Conservation (phyloP, 2,329 filamentous ascomycete genomes). For the Lasiodiplodia sp. region DNA sequence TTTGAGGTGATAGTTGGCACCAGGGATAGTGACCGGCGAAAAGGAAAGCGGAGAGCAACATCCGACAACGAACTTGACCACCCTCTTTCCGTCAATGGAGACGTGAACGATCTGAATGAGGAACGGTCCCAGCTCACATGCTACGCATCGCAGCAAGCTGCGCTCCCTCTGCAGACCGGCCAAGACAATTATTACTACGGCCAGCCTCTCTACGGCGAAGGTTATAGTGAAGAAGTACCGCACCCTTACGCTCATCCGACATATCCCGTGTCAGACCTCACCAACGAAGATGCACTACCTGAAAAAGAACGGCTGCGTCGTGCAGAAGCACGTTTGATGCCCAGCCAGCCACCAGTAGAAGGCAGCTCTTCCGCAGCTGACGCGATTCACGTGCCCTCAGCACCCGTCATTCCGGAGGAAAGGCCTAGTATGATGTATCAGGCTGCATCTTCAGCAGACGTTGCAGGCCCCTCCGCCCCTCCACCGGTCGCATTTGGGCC, state of each 20-base stretch:
- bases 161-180: constrained; percentile 4
- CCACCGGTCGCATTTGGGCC: neutral
- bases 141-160: neutral
- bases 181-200: constrained; percentile 39
- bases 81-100: constrained; percentile 3
- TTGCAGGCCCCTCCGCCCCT: constrained; percentile 17
- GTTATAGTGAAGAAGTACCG: constrained; percentile 29
- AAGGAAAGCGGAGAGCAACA: constrained; percentile 53
- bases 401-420: constrained; percentile 37
- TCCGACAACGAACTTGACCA: constrained; percentile 29
- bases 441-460: neutral
- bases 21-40: constrained; percentile 70
- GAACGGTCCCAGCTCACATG: constrained; percentile 29
- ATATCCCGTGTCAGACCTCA: constrained; percentile 23
- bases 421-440: neutral
- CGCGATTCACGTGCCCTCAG: constrained; percentile 43
- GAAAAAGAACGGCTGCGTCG: constrained; percentile 83
- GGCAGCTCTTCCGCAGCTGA: constrained; percentile 50
- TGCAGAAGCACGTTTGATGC: constrained; percentile 80
- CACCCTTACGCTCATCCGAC: constrained; percentile 28
- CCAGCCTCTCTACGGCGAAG: constrained; percentile 29
- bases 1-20: constrained; percentile 92
- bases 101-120: constrained; percentile 4
- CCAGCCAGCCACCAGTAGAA: constrained; percentile 75
- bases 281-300: constrained; percentile 65